Evolutionary conservation across 1,139 yeast species (phyloP).

Genomic region (Waltiozyma sp.): DNA sequence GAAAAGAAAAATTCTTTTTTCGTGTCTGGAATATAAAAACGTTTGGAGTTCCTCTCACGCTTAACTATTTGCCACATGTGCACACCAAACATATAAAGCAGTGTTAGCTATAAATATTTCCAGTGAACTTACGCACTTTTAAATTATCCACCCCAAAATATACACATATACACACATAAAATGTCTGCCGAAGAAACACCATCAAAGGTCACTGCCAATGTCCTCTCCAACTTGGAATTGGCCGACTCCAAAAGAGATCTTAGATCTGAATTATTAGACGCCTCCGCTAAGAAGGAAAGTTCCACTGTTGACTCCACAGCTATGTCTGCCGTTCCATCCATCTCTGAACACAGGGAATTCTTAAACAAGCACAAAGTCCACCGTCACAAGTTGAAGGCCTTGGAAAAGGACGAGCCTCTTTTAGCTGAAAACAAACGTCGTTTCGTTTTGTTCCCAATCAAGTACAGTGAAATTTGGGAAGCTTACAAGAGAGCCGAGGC

Average conservation of each 20-base stretch:
- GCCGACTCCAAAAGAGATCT: conserved; percentile 15
- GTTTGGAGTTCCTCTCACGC: neutral
- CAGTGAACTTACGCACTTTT: neutral
- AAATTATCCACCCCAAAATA: neutral
- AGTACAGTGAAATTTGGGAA: conserved; percentile 97
- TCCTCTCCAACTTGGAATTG: conserved; percentile 15
- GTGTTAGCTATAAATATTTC: too few relatives aligned
- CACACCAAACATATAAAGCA: too few relatives aligned
- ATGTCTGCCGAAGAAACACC: conserved; percentile 21
- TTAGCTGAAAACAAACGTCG: conserved; percentile 79
- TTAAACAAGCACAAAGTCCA: conserved; percentile 51
- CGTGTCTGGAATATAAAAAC: neutral
- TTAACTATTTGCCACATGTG: too few relatives aligned
- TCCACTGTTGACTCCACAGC: conserved; percentile 1
- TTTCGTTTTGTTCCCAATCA: conserved; percentile 93
- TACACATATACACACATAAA: conserved; percentile 4
- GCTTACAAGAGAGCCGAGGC: conserved; percentile 99
- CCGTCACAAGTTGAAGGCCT: conserved; percentile 59
- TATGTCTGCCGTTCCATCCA: conserved; percentile 2
- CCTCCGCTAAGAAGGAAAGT: conserved; percentile 16
- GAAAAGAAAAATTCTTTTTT: neutral
- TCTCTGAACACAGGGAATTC: conserved; percentile 37
- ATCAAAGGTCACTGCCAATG: conserved; percentile 18
- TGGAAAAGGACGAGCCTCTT: conserved; percentile 84
- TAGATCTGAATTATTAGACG: conserved; percentile 18